Conservation (phyloP, 139 green algal genomes). For the Auxenochlorella protothecoides region DNA sequence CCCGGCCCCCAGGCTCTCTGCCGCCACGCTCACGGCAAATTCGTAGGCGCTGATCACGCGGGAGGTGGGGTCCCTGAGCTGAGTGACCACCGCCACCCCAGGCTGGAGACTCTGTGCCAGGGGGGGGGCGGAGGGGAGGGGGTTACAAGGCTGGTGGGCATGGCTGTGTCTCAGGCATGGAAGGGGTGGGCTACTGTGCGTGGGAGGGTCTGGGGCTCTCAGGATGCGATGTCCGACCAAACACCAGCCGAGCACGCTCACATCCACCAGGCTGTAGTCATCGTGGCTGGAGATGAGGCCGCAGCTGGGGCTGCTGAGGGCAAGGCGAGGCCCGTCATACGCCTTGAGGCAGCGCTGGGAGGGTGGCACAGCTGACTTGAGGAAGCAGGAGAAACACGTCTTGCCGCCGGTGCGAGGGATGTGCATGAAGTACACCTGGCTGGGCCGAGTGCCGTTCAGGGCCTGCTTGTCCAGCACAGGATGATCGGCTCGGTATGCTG, state of each 20-base stretch:
- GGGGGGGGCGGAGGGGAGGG: too few species aligned
- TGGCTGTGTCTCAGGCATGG: too few species aligned
- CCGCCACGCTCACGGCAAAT: constrained; percentile 62
- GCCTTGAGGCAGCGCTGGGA: constrained; percentile 48
- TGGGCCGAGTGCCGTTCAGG: neutral
- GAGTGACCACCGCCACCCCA: constrained; percentile 37
- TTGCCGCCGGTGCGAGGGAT: constrained; percentile 84
- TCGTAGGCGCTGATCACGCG: constrained; percentile 82
- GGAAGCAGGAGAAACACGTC: constrained; percentile 75
- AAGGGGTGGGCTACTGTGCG: too few species aligned
- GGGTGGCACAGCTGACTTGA: constrained; percentile 48
- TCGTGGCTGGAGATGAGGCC: constrained; percentile 73
- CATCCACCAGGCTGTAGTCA: constrained; percentile 50
- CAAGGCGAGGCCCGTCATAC: constrained; percentile 77
- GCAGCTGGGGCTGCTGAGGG: constrained; percentile 51
- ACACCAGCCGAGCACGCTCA: too few species aligned
- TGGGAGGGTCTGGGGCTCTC: too few species aligned
- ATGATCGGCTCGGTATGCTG: neutral
- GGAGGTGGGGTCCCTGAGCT: constrained; percentile 66
- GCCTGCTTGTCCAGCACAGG: neutral
- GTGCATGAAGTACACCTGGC: constrained; percentile 83
- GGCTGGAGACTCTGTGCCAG: constrained; percentile 15
- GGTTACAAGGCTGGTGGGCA: too few species aligned
- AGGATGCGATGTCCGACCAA: too few species aligned
- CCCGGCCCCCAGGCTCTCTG: neutral